Evolutionary conservation across 1,284 basidiomycete species (phyloP).

Genomic region (Pyrrhoderma lamaoense): DNA sequence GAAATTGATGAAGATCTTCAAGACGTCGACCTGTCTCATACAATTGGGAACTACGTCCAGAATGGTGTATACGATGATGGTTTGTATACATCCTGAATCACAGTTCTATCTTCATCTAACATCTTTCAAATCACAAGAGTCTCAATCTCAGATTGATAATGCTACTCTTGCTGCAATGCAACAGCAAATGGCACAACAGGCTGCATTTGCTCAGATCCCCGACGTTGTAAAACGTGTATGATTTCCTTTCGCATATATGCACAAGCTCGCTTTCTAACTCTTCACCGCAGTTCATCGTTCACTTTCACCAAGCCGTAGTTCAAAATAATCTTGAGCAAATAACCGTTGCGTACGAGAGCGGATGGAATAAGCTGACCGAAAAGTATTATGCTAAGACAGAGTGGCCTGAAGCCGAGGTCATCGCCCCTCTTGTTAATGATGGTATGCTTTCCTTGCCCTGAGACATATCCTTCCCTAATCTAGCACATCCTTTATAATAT

Average conservation of each 20-base stretch:
- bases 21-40: slow-evolving; percentile 64
- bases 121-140: slow-evolving; percentile 21
- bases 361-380: slow-evolving; percentile 95
- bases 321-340: slow-evolving; percentile 87
- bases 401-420: slow-evolving; percentile 96
- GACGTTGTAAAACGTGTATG: slow-evolving; percentile 74
- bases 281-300: slow-evolving; percentile 69
- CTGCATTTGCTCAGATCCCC: slow-evolving; percentile 69
- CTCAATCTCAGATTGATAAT: slow-evolving; percentile 57
- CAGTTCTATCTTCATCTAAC: background rate
- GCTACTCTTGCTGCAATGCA: slow-evolving; percentile 60
- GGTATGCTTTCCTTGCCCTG: slow-evolving; percentile 40
- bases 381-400: slow-evolving; percentile 92
- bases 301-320: slow-evolving; percentile 83
- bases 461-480: too few species aligned
- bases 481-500: background rate
- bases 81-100: slow-evolving; percentile 25
- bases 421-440: slow-evolving; percentile 90
- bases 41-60: slow-evolving; percentile 64
- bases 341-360: slow-evolving; percentile 87
- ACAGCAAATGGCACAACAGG: slow-evolving; percentile 74
- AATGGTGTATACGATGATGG: slow-evolving; percentile 65
- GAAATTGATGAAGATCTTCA: slow-evolving; percentile 70
- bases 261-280: background rate
- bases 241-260: background rate